Evolutionary conservation across 202 grass and related monocot species (phyloP), one percentile per base, ranked within the genome.

Genomic region (Alloteropsis angusta): DNA sequence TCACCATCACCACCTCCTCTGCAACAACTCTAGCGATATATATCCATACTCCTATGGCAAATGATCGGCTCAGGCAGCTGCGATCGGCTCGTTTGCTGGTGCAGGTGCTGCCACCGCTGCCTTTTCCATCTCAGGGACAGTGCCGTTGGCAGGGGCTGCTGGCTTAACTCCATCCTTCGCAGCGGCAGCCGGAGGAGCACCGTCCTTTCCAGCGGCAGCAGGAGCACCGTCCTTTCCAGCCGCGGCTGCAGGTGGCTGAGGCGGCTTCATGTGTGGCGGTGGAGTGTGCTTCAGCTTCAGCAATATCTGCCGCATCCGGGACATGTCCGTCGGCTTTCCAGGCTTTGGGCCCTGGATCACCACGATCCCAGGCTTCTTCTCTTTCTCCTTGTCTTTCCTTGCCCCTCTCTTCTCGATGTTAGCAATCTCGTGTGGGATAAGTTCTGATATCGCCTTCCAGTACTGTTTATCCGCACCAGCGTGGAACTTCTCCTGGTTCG

Each of bases 261-360:
- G 63, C 19, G 90, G 87, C 69, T 93, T 93, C 93, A 97, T 93
- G 63, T 99, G 96, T 32, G 84, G 59, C 1, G 90, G 92, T 10
- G 88, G 88, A 25, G 87, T 87, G 54, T 99, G 88, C 86, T 99
- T 99, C 48, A 99, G 86, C 76, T 96, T 95, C 37, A 84, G 45
- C 85, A 99, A 75, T 71, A 99, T 93, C 85, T 96, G 92, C 45
- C 92, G 88, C 92, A 96, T 95, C 73, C 92, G 79, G 5, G 92
- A 83, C 83, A 99, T 85, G 64, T 99, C 96, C 0, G 96, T 93
- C 11, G 86, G 82, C 45, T 99, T 98, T 43, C 96, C 96, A 0
- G 92, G 96, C 86, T 95, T 97, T n/a, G 96, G 96, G 1, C 96
- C 96, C 44, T 95, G 92, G 25, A 98, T 66, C 32, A 98, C 89